Evolutionary conservation across 257 asterid species (phyloP).

Genomic region (Echium plantagineum): DNA sequence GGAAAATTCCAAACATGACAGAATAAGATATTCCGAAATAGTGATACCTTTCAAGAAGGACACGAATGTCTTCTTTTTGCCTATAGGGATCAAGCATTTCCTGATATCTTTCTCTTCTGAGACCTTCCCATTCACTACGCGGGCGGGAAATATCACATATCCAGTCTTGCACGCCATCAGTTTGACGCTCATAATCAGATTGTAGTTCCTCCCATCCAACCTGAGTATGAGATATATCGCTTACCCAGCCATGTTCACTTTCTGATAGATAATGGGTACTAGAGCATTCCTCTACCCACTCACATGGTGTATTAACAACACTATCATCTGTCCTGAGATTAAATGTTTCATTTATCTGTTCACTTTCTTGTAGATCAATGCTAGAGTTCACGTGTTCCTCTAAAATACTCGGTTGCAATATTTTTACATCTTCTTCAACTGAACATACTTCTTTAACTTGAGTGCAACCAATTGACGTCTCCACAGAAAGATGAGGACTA

Average conservation of each 20-base stretch:
- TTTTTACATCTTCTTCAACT: constrained; percentile 13
- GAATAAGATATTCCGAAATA: too few relatives aligned
- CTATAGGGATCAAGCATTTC: constrained; percentile 85
- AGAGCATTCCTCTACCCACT: constrained; percentile 18
- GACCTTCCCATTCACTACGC: constrained; percentile 79
- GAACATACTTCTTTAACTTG: constrained; percentile 8
- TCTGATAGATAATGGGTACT: constrained; percentile 23
- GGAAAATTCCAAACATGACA: too few relatives aligned
- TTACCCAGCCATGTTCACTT: constrained; percentile 31
- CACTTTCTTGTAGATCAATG: constrained; percentile 14
- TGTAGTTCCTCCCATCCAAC: constrained; percentile 49
- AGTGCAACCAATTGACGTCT: constrained; percentile 6
- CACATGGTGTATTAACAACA: constrained; percentile 12
- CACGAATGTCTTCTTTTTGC: constrained; percentile 58
- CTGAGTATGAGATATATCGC: constrained; percentile 30
- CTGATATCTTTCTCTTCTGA: constrained; percentile 76
- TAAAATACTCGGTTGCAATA: constrained; percentile 10
- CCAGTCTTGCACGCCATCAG: constrained; percentile 45
- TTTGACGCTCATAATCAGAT: constrained; percentile 27
- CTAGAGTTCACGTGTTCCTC: constrained; percentile 15
- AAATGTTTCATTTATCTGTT: constrained; percentile 16
- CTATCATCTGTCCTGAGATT: constrained; percentile 14
- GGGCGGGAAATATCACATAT: constrained; percentile 75
- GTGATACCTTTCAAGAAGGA: constrained; percentile 62
- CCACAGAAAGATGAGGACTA: constrained; percentile 9